phyloP scores from a whole-genome alignment of 192 early-diverging fungal genomes.

The Coemansia sp. region DNA sequence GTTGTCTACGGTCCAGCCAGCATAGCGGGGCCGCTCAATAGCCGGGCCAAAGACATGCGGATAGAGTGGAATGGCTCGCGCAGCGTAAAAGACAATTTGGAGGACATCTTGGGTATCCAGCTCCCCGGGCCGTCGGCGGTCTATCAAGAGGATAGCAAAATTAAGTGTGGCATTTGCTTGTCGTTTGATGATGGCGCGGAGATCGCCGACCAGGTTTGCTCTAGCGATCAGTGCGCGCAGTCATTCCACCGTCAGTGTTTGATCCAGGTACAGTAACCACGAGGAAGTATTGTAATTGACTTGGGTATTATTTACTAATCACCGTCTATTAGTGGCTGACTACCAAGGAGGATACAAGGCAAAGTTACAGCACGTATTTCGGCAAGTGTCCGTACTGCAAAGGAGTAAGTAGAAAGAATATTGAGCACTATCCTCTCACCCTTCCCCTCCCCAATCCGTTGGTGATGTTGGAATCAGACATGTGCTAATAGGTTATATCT shows the following conservation, averaged over 20 bases:
- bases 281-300: not conserved
- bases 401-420: conserved; percentile 17
- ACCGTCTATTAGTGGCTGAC: conserved; percentile 33
- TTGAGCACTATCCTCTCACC: not conserved
- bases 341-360: conserved; percentile 49
- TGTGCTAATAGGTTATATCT: not conserved
- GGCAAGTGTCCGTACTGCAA: conserved; percentile 50
- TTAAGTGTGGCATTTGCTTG: conserved; percentile 53
- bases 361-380: conserved; percentile 47
- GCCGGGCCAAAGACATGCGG: conserved; percentile 1
- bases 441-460: not conserved
- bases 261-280: conserved; percentile 19
- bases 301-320: not conserved
- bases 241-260: conserved; percentile 47
- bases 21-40: conserved; percentile 22
- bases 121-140: conserved; percentile 15
- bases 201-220: conserved; percentile 40
- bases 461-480: not conserved
- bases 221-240: conserved; percentile 36
- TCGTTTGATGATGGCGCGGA: conserved; percentile 20
- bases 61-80: conserved; percentile 11
- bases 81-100: conserved; percentile 23
- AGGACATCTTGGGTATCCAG: conserved; percentile 8
- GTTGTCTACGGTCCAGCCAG: conserved; percentile 37
- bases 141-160: conserved; percentile 23